phyloP scores from a whole-genome alignment of 2,329 filamentous ascomycete species.

The Aspergillus texensis region DNA sequence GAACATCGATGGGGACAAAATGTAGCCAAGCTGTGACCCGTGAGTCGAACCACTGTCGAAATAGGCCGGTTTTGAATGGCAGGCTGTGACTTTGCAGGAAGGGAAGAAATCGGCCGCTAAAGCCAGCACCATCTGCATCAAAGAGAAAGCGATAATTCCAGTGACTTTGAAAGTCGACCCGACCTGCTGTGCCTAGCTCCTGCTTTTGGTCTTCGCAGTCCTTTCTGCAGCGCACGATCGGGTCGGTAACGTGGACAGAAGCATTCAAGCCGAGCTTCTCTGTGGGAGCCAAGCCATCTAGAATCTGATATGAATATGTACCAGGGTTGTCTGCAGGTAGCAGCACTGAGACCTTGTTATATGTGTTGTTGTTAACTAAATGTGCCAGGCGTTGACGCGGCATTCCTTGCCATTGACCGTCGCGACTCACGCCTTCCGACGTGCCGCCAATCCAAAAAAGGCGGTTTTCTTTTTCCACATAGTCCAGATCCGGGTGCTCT shows the following conservation, averaged over 20 bases:
- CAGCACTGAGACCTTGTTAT: constrained; percentile 56
- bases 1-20: constrained; percentile 75
- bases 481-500: constrained; percentile 56
- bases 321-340: constrained; percentile 50
- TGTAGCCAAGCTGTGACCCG: constrained; percentile 76
- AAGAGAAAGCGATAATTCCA: constrained; percentile 72
- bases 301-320: constrained; percentile 59
- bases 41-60: constrained; percentile 78
- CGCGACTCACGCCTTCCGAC: constrained; percentile 56
- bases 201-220: constrained; percentile 56
- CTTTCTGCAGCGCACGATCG: constrained; percentile 56
- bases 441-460: constrained; percentile 78
- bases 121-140: constrained; percentile 69
- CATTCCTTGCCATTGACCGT: constrained; percentile 67
- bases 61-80: constrained; percentile 71
- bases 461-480: constrained; percentile 63
- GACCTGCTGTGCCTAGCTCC: constrained; percentile 54
- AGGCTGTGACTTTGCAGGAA: constrained; percentile 68
- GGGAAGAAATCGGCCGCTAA: constrained; percentile 66
- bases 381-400: constrained; percentile 72
- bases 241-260: constrained; percentile 63
- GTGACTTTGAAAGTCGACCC: constrained; percentile 58
- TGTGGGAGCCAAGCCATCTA: constrained; percentile 41
- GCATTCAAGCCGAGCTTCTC: constrained; percentile 57
- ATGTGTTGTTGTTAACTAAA: constrained; percentile 62